Base-by-base conservation (phyloP, 2,329 filamentous ascomycete genomes). In the Penicillium sp. region DNA sequence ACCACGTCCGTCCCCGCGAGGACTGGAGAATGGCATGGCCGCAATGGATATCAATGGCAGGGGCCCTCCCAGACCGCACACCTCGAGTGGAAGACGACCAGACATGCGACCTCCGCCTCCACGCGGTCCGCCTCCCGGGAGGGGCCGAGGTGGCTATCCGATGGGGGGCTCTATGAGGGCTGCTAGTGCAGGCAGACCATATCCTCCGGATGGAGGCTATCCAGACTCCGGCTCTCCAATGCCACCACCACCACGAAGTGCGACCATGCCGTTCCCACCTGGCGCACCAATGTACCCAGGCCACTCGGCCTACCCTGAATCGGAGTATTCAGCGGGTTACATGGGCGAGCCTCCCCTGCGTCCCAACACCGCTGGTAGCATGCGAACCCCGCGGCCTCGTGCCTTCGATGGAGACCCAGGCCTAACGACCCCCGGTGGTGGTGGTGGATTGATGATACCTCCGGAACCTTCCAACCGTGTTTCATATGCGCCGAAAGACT, bases 21-120 rank as follows among this genome's bases (percentile, higher is more conserved):
- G 60, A 1, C 42, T 73, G 28, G 68, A 77, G 61, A 64, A 67
- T 52, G 57, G 65, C 47, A 66, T 71, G 69, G 63, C 68, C 29
- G 61, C 68, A 56, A 63, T 75, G 72, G 63, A 67, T 53, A 54
- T 73, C 28, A 66, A 63, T 50, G 66, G 60, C 36, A 52, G 62
- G 44, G 50, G 57, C 27, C 53, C 64, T 18, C 59, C 60, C 52
- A 65, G 71, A 27, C 70, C 71, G n/a, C 68, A 70, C 50, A 73
- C 71, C 4, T 70, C 71, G 28, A 50, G 68, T 34, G 46, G 53
- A 30, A 49, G 63, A 54, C 63, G 66, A 35, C 64, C 64, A 16
- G 66, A 66, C 19, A 61, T 64, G 46, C 57, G 59, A 36, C 60
- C 56, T 30, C 60, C 57, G 25, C 62, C 61, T 9, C 50, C 50